These are phyloP conservation scores for Coffea canephora DNA, from an alignment of 257 asterid species.

Conservation along the genomic window DNA sequence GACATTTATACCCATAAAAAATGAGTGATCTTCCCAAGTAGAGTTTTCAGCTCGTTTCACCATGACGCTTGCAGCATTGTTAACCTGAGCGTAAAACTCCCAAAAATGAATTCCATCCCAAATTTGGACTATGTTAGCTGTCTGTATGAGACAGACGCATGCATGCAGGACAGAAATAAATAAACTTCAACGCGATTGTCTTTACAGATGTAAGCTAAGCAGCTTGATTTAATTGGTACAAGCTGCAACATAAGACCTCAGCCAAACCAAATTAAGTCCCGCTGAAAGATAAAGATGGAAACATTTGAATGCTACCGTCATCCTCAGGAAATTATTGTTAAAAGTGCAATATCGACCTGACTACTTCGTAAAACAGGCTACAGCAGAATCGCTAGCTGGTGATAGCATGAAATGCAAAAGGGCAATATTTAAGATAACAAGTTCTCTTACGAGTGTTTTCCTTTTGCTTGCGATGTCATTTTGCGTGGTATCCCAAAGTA, in stretches of 20 bases:
- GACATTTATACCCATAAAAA: constrained; percentile 22
- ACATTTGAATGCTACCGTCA: neutral
- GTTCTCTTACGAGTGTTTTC: too few relatives aligned
- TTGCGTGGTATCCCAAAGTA: too few relatives aligned
- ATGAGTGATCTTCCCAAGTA: constrained; percentile 22
- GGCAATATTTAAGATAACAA: too few relatives aligned
- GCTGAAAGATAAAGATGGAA: neutral
- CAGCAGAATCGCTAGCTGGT: neutral
- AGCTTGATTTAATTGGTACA: neutral
- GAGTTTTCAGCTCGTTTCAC: constrained; percentile 19
- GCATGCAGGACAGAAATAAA: neutral
- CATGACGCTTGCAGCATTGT: constrained; percentile 26
- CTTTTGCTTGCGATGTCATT: too few relatives aligned
- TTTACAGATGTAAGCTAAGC: neutral
- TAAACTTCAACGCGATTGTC: too few relatives aligned
- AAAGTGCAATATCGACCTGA: neutral
- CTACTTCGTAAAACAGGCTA: neutral
- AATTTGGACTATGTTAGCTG: too few relatives aligned
- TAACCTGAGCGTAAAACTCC: constrained; percentile 15
- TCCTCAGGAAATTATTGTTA: neutral
- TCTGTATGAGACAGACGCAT: neutral
- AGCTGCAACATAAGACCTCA: too few relatives aligned
- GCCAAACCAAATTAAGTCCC: too few relatives aligned
- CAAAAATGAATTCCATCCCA: neutral
- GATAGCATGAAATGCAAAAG: neutral